A percentile compares a stretch with the other conserved stretches of the same genome.
Conservation (phyloP, 2,329 filamentous ascomycete species). For the Camillea tinctor region DNA sequence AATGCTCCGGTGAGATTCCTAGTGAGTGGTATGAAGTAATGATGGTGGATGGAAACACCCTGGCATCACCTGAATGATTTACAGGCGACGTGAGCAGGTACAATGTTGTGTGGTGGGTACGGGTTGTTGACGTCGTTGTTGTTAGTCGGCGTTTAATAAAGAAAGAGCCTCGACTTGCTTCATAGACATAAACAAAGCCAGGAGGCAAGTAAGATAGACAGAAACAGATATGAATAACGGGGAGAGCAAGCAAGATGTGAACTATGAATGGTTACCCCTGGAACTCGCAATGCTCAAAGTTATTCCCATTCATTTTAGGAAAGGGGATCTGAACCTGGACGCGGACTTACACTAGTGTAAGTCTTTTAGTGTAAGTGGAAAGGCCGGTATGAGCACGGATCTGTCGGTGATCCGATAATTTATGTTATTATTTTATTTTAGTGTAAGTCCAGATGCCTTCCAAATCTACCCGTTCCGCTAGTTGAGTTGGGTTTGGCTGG, state of each 20-base stretch:
- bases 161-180: background rate
- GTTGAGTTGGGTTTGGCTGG: no score
- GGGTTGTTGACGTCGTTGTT: background rate
- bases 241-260: background rate
- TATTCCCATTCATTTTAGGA: background rate
- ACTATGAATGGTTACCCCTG: background rate
- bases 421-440: background rate
- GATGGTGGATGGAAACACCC: constrained; percentile 1
- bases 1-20: background rate
- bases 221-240: no score
- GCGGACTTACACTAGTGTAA: no score
- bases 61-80: background rate
- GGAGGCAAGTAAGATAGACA: background rate
- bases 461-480: no score
- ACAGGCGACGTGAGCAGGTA: background rate
- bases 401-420: background rate
- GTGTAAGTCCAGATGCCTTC: no score
- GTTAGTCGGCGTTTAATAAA: background rate
- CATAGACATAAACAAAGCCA: background rate
- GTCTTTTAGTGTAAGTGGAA: background rate
- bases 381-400: background rate
- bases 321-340: background rate
- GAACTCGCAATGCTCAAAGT: background rate
- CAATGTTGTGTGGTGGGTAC: background rate
- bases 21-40: background rate